phyloP scores from a whole-genome alignment of 2,329 filamentous ascomycete species.

The Colletotrichum sp. region DNA sequence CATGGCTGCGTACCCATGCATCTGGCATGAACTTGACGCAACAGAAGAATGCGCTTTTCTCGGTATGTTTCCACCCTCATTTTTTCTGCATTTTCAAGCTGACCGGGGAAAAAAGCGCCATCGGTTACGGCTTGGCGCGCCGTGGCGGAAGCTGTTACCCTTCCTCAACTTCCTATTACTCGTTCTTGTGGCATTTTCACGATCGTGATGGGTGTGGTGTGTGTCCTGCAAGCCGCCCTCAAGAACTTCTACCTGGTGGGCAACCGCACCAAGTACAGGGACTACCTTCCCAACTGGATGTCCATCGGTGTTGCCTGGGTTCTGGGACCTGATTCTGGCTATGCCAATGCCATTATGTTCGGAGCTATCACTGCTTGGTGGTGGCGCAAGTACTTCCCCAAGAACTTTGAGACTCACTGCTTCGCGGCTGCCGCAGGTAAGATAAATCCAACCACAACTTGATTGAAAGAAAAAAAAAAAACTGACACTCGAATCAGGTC shows the following conservation, averaged over 20 bases:
- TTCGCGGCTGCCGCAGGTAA: constrained; percentile 61
- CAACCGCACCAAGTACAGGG: constrained; percentile 55
- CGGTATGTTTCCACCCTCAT: not conserved
- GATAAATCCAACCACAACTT: rapidly evolving
- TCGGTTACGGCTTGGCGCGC: constrained; percentile 71
- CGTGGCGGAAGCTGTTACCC: constrained; percentile 65
- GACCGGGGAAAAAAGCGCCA: constrained; percentile 39
- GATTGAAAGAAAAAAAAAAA: rapidly evolving
- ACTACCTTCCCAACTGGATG: constrained; percentile 69
- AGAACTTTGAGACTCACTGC: constrained; percentile 59
- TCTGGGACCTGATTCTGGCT: constrained; percentile 56
- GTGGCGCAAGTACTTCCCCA: constrained; percentile 58
- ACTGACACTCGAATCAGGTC: constrained; percentile 27
- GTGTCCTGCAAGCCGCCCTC: constrained; percentile 54
- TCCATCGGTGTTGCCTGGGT: constrained; percentile 65
- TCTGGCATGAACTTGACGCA: constrained; percentile 49
- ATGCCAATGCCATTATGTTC: constrained; percentile 63
- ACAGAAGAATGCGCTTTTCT: constrained; percentile 59
- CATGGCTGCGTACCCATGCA: constrained; percentile 72
- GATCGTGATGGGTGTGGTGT: constrained; percentile 57
- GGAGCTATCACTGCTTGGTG: constrained; percentile 56
- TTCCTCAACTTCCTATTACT: constrained; percentile 61
- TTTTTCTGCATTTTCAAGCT: not conserved
- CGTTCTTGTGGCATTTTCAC: constrained; percentile 60
- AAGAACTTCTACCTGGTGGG: constrained; percentile 61